Percentiles rank a stretch among this genome's conserved stretches.
Evolutionary conservation across 2,329 filamentous ascomycete genomes (phyloP).

Genomic region (Sporothrix variecibatus): DNA sequence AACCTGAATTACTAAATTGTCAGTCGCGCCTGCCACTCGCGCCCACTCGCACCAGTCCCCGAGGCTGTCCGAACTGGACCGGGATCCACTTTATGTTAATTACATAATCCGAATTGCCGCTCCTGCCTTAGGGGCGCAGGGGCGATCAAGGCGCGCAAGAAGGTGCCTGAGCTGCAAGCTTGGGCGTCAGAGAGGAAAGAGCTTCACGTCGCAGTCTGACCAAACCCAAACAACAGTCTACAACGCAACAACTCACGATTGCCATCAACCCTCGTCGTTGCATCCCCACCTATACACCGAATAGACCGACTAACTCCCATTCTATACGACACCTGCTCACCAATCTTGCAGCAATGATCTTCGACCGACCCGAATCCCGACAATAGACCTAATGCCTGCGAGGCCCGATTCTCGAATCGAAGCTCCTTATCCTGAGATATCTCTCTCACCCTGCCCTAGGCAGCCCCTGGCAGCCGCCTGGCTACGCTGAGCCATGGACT

Average conservation of each 20-base stretch:
- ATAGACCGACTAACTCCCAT: neutral
- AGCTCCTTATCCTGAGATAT: neutral
- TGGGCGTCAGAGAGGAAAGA: neutral
- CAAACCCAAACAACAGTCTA: neutral
- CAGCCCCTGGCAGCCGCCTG: neutral
- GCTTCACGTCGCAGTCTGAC: neutral
- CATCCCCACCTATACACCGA: too few relatives aligned
- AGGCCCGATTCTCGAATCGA: neutral
- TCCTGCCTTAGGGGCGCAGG: neutral
- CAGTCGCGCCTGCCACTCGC: neutral
- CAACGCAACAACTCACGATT: neutral
- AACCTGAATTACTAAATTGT: neutral
- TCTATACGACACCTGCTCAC: neutral
- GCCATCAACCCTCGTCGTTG: neutral
- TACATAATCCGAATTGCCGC: constrained; percentile 16
- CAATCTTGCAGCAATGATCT: neutral
- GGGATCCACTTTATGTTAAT: neutral
- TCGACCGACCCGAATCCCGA: neutral
- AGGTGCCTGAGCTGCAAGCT: neutral
- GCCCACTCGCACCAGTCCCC: neutral
- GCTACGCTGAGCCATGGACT: constrained; percentile 27
- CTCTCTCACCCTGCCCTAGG: neutral
- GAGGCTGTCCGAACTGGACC: constrained; percentile 18
- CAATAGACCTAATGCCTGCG: neutral
- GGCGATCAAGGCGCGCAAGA: neutral